phyloP scores from a whole-genome alignment of 352 stramenopile species.

The Phytophthora crassamura region DNA sequence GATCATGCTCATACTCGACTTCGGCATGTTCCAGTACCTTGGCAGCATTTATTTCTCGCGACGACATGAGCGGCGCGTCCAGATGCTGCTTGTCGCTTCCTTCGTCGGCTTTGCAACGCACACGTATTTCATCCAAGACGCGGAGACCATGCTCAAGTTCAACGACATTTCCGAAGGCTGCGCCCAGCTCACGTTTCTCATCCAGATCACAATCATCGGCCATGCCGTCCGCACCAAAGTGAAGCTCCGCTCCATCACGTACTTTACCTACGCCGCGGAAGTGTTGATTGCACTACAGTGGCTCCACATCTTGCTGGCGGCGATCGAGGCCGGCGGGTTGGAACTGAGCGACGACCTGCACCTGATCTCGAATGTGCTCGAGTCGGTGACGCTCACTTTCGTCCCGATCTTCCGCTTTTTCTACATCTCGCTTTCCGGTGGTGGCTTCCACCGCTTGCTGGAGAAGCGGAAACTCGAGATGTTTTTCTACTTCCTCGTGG shows the following conservation, averaged over 20 bases:
- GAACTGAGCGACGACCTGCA: conserved; percentile 10
- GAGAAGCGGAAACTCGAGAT: conserved; percentile 23
- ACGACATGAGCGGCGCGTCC: conserved; percentile 13
- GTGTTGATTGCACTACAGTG: conserved; percentile 16
- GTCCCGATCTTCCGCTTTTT: conserved; percentile 30
- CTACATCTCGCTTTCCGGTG: conserved; percentile 16
- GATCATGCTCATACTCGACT: conserved; percentile 26
- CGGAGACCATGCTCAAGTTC: conserved; percentile 11
- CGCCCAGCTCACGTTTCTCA: conserved; percentile 35
- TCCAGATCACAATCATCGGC: conserved; percentile 44
- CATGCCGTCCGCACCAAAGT: conserved; percentile 27
- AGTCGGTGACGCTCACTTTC: conserved; percentile 22
- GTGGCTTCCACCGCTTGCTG: conserved; percentile 8
- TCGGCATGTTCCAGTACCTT: conserved; percentile 23
- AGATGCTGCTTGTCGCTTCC: conserved; percentile 18
- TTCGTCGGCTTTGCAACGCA: conserved; percentile 32
- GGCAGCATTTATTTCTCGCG: conserved; percentile 23
- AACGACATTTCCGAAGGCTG: conserved; percentile 43
- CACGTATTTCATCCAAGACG: conserved; percentile 23
- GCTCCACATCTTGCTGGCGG: not conserved
- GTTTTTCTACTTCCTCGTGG: conserved; percentile 19
- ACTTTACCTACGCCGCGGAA: conserved; percentile 21
- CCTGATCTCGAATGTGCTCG: conserved; percentile 16
- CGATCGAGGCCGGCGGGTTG: conserved; percentile 1
- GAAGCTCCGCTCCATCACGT: conserved; percentile 26